phyloP scores from a whole-genome alignment of 345 rosid species.

The Brassica cretica region DNA sequence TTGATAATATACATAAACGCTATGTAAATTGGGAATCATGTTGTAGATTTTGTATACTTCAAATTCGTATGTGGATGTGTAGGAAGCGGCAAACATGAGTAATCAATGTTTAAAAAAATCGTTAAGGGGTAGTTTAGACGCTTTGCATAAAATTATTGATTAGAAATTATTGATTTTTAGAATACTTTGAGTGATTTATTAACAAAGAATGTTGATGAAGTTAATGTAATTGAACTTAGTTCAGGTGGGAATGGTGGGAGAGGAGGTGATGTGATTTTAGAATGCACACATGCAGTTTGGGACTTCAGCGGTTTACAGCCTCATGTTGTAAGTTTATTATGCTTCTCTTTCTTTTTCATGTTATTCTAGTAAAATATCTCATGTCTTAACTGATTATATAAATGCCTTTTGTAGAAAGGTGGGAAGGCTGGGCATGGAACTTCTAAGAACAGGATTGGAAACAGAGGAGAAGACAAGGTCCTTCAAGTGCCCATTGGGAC shows the following conservation, averaged over 20 bases:
- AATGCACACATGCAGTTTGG: constrained; percentile 82
- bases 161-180: too few species aligned
- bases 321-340: constrained; percentile 60
- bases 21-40: not conserved
- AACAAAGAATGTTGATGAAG: not conserved
- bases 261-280: constrained; percentile 92
- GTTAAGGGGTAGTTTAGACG: not conserved
- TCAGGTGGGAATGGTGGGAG: constrained; percentile 95
- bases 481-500: constrained; percentile 86
- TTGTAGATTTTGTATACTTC: not conserved
- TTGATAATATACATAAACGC: not conserved
- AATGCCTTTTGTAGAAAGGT: constrained; percentile 53
- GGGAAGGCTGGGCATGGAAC: constrained; percentile 78
- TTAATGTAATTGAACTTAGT: constrained; percentile 30
- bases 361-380: not conserved
- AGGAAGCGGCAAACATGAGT: not conserved
- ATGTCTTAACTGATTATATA: not conserved
- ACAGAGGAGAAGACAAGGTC: constrained; percentile 89
- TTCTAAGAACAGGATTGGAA: constrained; percentile 86
- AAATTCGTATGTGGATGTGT: not conserved
- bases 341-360: not conserved
- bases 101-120: not conserved
- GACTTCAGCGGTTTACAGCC: constrained; percentile 81
- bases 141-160: too few species aligned
- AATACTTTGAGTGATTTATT: too few species aligned